Conservation (phyloP, 78 protist species). For the Dictyostelium citrinum region DNA sequence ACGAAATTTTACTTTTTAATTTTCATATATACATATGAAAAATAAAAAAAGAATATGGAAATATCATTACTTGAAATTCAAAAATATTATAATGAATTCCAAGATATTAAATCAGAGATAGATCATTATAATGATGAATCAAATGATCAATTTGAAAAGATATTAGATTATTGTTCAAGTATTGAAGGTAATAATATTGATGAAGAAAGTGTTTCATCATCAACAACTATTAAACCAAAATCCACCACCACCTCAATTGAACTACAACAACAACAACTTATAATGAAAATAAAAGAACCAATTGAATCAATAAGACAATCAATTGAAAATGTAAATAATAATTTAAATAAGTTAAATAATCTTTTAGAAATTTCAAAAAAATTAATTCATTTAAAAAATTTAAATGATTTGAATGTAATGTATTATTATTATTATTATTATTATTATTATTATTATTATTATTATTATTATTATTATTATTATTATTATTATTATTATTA, state of each 20-base stretch:
- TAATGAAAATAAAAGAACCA: neutral
- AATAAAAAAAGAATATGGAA: neutral
- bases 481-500: no score
- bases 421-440: no score
- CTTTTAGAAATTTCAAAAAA: neutral
- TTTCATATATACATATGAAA: no score
- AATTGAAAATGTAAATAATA: neutral
- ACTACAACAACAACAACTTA: neutral
- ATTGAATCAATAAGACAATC: neutral
- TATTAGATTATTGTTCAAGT: neutral
- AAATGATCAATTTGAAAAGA: neutral
- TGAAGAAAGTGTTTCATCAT: neutral
- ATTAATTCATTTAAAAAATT: neutral
- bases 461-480: no score
- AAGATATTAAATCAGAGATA: neutral
- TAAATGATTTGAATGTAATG: neutral
- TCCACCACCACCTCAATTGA: neutral
- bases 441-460: no score
- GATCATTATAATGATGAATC: neutral
- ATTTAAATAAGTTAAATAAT: neutral
- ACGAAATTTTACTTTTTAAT: no score
- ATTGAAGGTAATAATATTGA: neutral
- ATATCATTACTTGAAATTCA: neutral
- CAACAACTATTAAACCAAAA: neutral
- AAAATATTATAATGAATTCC: conserved; percentile 13